A percentile compares a stretch with the other conserved stretches of the same genome.
Evolutionary conservation across 345 rosid species (phyloP).

Genomic region (Syzygium oleosum): DNA sequence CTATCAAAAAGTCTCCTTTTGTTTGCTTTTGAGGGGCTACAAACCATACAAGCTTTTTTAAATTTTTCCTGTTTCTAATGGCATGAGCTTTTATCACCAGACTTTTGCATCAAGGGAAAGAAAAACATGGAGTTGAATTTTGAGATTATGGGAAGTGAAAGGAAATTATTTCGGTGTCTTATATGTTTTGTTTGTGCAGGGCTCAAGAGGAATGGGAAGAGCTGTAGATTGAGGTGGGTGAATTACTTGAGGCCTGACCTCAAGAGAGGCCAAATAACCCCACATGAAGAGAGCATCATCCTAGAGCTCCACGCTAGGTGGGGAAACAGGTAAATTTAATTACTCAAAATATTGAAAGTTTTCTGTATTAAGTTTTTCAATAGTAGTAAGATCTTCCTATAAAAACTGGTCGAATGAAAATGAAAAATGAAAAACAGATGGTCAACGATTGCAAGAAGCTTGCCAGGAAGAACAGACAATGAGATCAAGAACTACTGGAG

Average conservation of each 20-base stretch:
- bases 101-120: neutral
- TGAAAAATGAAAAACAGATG: constrained; percentile 33
- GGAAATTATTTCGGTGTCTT: neutral
- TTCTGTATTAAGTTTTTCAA: neutral
- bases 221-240: constrained; percentile 94
- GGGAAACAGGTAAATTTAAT: constrained; percentile 67
- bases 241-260: constrained; percentile 92
- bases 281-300: constrained; percentile 79
- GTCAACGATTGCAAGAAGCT: constrained; percentile 90
- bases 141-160: neutral
- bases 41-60: neutral
- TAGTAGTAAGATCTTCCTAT: neutral
- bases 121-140: neutral
- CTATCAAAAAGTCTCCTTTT: neutral
- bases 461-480: constrained; percentile 92
- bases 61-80: neutral
- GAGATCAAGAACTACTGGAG: constrained; percentile 94
- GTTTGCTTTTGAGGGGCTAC: neutral
- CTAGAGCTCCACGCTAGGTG: constrained; percentile 83
- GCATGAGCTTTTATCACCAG: neutral
- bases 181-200: constrained; percentile 19
- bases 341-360: neutral
- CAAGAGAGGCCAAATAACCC: constrained; percentile 88
- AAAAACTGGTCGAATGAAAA: neutral
- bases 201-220: constrained; percentile 85